These are phyloP conservation scores for Solanum hybrid DNA, from an alignment of 305 asterid genomes.

Conservation along the genomic window DNA sequence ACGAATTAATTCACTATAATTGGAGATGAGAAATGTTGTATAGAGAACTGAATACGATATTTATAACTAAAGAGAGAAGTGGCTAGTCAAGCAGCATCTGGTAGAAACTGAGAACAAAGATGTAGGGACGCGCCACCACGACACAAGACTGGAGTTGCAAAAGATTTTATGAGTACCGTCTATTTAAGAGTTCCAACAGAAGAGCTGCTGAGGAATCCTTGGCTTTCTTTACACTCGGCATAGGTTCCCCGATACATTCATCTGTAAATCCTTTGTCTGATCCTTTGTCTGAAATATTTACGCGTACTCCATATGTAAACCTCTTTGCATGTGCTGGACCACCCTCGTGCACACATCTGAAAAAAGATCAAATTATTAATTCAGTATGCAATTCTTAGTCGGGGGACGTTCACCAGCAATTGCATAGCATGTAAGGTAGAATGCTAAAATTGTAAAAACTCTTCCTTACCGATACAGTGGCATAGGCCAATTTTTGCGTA, in stretches of 20 bases:
- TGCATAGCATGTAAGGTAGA: not conserved
- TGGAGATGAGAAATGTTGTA: not conserved
- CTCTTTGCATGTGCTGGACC: conserved; percentile 98
- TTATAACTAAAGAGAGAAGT: not conserved
- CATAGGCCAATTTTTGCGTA: conserved; percentile 98
- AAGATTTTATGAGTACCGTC: conserved; percentile 37
- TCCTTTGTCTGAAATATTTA: conserved; percentile 80
- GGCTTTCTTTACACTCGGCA: conserved; percentile 98
- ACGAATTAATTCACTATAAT: not conserved
- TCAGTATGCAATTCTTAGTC: not conserved
- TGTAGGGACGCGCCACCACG: not conserved
- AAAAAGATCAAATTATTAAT: not conserved
- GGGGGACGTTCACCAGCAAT: not conserved
- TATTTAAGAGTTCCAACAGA: conserved; percentile 69
- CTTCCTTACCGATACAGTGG: conserved; percentile 67
- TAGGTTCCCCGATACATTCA: conserved; percentile 93
- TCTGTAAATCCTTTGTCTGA: conserved; percentile 89
- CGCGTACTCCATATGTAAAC: conserved; percentile 84
- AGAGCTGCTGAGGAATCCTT: conserved; percentile 94
- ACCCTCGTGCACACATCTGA: conserved; percentile 78
- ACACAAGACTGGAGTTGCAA: not conserved
- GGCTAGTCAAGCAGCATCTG: not conserved
- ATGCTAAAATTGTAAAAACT: not conserved
- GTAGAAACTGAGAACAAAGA: not conserved
- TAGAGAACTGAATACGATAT: not conserved